phyloP scores from a whole-genome alignment of 2,329 filamentous ascomycete species.

The Cladosporium sp. region DNA sequence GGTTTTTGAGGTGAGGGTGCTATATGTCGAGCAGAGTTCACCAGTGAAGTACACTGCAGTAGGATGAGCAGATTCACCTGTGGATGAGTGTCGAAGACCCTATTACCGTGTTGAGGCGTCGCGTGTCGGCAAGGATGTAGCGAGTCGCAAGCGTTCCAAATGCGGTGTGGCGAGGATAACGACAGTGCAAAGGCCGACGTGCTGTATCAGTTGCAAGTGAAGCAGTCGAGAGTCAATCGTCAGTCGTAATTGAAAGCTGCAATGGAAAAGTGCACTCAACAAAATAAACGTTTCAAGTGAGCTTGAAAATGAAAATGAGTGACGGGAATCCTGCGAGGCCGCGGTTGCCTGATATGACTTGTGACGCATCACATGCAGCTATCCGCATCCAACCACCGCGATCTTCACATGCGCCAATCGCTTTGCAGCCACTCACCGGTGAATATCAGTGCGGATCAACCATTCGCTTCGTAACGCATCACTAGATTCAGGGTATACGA shows the following conservation, averaged over 20 bases:
- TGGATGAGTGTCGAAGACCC: too few relatives aligned
- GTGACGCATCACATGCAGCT: conserved; percentile 17
- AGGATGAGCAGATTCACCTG: too few relatives aligned
- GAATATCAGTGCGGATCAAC: neutral
- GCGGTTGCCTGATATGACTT: conserved; percentile 1
- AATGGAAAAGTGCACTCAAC: neutral
- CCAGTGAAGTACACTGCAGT: neutral
- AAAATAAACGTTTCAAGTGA: neutral
- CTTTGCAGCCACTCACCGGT: neutral
- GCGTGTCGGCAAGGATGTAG: neutral
- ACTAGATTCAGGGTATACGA: conserved; percentile 18
- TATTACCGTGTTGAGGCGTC: neutral
- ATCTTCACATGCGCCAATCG: conserved; percentile 16
- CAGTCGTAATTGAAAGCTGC: neutral
- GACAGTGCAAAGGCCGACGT: neutral
- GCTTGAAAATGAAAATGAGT: neutral
- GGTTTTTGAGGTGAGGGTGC: neutral
- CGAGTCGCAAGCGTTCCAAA: neutral
- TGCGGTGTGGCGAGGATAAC: neutral
- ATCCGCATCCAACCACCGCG: conserved; percentile 14
- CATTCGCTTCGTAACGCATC: conserved; percentile 4
- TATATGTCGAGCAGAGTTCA: neutral
- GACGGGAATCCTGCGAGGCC: neutral
- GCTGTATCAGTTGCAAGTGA: neutral
- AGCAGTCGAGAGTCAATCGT: neutral